These are phyloP conservation scores for Holtermannia corniformis DNA, from an alignment of 768 basidiomycete species.

Conservation along the genomic window DNA sequence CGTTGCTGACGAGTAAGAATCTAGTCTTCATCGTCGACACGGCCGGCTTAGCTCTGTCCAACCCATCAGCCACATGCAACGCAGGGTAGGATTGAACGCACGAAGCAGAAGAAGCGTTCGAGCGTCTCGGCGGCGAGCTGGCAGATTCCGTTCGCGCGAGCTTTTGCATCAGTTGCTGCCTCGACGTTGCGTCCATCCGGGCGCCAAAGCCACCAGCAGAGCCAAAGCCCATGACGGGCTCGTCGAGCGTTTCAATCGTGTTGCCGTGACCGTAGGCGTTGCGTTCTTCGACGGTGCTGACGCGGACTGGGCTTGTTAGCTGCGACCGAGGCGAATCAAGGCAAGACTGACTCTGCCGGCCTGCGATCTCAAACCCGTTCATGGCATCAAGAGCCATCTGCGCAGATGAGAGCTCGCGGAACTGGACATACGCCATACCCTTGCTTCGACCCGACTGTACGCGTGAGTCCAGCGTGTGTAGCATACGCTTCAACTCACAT, in stretches of 20 bases:
- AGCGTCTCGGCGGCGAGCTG: slow-evolving; percentile 9
- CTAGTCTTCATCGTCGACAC: slow-evolving; percentile 70
- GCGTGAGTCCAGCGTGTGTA: not conserved
- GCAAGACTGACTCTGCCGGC: slow-evolving; percentile 61
- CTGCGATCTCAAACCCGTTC: slow-evolving; percentile 97
- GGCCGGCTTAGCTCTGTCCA: slow-evolving; percentile 57
- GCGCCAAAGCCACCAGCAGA: slow-evolving; percentile 9
- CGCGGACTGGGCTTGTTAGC: slow-evolving; percentile 17
- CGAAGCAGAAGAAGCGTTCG: slow-evolving; percentile 7
- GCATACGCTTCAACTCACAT: slow-evolving; percentile 15
- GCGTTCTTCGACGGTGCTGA: slow-evolving; percentile 25
- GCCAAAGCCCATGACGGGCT: slow-evolving; percentile 57
- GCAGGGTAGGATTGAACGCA: too few species aligned
- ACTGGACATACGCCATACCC: slow-evolving; percentile 98
- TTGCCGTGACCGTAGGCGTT: slow-evolving; percentile 15
- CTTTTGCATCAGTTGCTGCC: slow-evolving; percentile 99
- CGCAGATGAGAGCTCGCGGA: slow-evolving; percentile 83
- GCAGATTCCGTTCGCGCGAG: slow-evolving; percentile 71
- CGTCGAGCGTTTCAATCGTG: slow-evolving; percentile 50
- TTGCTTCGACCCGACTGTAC: slow-evolving; percentile 77
- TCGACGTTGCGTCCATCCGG: slow-evolving; percentile 94
- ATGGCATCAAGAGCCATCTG: slow-evolving; percentile 96
- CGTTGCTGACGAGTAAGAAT: slow-evolving; percentile 80
- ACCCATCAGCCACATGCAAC: not conserved
- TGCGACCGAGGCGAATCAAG: not conserved